These are phyloP conservation scores for Polychytrium aggregatum DNA, from an alignment of 192 early-diverging fungal species.

Conservation along the genomic window DNA sequence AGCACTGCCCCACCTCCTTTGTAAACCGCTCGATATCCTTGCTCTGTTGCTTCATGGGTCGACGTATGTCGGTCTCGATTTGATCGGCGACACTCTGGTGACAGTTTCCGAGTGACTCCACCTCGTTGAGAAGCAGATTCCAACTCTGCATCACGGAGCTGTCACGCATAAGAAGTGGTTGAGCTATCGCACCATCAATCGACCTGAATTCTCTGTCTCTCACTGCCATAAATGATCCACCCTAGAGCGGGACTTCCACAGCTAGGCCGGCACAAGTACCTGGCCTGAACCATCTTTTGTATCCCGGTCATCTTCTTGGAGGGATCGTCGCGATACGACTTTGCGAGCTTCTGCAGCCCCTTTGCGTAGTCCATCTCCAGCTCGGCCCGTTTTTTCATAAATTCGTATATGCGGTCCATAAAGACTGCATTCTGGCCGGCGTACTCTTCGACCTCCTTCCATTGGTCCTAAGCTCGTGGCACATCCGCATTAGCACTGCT, in stretches of 20 bases:
- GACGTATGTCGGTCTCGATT: slow-evolving; percentile 26
- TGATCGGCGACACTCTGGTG: slow-evolving; percentile 14
- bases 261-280: too few relatives aligned
- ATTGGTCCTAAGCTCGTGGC: too few relatives aligned
- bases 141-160: slow-evolving; percentile 20
- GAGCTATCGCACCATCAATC: too few relatives aligned
- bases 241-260: too few relatives aligned
- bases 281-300: neutral
- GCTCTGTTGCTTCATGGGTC: slow-evolving; percentile 18
- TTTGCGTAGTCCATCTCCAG: slow-evolving; percentile 28
- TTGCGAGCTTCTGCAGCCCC: slow-evolving; percentile 19
- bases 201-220: too few relatives aligned
- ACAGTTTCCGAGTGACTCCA: slow-evolving; percentile 15
- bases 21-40: slow-evolving; percentile 23
- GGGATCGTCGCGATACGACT: slow-evolving; percentile 21
- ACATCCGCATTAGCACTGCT: too few relatives aligned
- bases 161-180: too few relatives aligned
- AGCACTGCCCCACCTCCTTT: slow-evolving; percentile 12
- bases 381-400: slow-evolving; percentile 25
- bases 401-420: slow-evolving; percentile 26
- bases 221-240: too few relatives aligned
- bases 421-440: slow-evolving; percentile 11
- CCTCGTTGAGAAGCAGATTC: slow-evolving; percentile 19
- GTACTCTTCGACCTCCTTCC: slow-evolving; percentile 21
- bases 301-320: slow-evolving; percentile 6